Percentiles rank a stretch among this genome's conserved stretches.
Evolutionary conservation across 306 rosid genomes (phyloP).

Genomic region (Fragaria iinumae): DNA sequence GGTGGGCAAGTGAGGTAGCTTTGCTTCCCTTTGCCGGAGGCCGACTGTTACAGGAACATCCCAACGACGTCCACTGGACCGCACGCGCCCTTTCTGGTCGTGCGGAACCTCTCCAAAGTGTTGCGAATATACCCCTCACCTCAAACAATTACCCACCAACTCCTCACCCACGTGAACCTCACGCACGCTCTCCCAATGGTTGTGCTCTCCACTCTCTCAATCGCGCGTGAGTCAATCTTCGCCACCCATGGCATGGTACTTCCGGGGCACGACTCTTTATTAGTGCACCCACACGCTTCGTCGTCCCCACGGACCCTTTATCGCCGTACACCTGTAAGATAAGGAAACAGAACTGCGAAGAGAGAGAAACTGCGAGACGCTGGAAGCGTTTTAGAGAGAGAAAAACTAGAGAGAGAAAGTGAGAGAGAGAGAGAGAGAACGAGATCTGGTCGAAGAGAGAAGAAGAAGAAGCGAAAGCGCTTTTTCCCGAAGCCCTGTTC

Average conservation of each 20-base stretch:
- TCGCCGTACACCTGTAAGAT: conserved; percentile 78
- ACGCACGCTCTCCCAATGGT: conserved; percentile 13
- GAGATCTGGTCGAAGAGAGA: conserved; percentile 65
- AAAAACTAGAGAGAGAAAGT: conserved; percentile 34
- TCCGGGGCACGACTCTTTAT: conserved; percentile 51
- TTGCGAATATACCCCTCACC: conserved; percentile 26
- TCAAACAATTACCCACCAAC: background rate
- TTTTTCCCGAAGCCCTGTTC: conserved; percentile 34
- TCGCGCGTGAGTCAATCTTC: conserved; percentile 24
- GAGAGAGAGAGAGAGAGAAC: conserved; percentile 32
- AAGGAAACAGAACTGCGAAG: conserved; percentile 35
- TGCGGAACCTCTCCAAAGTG: conserved; percentile 31
- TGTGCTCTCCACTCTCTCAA: rapidly evolving
- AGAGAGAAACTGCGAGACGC: conserved; percentile 17
- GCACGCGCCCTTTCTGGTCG: conserved; percentile 27
- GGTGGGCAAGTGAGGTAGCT: too few species aligned
- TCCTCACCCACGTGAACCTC: background rate
- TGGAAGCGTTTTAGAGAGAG: conserved; percentile 60
- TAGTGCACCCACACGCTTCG: conserved; percentile 49
- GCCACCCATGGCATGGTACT: conserved; percentile 41
- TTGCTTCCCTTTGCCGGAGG: background rate
- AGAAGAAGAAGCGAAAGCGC: conserved; percentile 18
- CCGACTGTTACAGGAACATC: background rate
- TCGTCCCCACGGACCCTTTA: conserved; percentile 42
- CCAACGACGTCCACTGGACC: background rate